These are phyloP conservation scores for Exophiala mesophila DNA, from an alignment of 2,329 filamentous ascomycete genomes.

Conservation along the genomic window DNA sequence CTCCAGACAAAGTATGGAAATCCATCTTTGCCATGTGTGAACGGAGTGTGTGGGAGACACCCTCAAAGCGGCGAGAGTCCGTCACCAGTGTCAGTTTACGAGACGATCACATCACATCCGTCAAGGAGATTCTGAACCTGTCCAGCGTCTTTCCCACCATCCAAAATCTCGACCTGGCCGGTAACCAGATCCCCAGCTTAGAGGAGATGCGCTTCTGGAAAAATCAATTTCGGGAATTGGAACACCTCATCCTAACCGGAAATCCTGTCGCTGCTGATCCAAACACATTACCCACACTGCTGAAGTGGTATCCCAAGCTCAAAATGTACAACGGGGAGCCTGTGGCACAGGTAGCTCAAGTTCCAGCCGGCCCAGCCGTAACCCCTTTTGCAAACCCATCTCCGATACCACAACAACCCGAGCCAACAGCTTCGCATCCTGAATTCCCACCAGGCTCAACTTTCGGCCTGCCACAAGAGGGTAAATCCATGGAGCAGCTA, in stretches of 20 bases:
- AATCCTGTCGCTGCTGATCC: conserved; percentile 67
- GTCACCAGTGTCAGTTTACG: conserved; percentile 78
- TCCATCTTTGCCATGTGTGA: conserved; percentile 86
- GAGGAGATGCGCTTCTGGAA: conserved; percentile 70
- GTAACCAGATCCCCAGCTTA: conserved; percentile 69
- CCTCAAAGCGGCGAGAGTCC: conserved; percentile 67
- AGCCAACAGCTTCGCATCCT: conserved; percentile 48
- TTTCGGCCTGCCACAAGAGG: conserved; percentile 38
- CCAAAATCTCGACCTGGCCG: conserved; percentile 81
- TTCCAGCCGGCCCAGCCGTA: conserved; percentile 30
- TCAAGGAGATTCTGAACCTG: conserved; percentile 67
- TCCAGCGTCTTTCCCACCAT: conserved; percentile 77
- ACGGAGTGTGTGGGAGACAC: conserved; percentile 62
- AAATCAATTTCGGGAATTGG: conserved; percentile 69
- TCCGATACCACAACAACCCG: conserved; percentile 54
- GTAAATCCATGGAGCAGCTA: conserved; percentile 46
- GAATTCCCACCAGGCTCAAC: conserved; percentile 29
- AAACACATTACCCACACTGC: conserved; percentile 62
- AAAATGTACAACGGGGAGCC: conserved; percentile 66
- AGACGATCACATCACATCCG: conserved; percentile 70
- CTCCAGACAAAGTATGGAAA: conserved; percentile 80
- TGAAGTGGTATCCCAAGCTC: conserved; percentile 78
- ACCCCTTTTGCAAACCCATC: conserved; percentile 23
- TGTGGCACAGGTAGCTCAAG: conserved; percentile 66
- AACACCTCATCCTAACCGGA: conserved; percentile 72